Base-by-base conservation (phyloP, 2,329 filamentous ascomycete genomes). In the Sporothrix sp. region DNA sequence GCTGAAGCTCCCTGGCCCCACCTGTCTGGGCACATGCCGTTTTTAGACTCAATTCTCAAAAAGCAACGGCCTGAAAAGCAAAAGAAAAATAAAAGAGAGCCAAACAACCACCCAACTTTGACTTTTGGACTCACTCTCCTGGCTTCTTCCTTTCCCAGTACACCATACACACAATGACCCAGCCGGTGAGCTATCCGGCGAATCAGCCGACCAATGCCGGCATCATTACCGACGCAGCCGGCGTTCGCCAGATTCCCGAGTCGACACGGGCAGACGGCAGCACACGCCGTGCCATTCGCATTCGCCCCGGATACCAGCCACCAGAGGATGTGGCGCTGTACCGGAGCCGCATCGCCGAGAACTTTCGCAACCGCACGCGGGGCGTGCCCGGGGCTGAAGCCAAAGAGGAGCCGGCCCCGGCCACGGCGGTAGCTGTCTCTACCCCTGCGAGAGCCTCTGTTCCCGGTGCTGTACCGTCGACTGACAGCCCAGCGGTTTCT, bases 251-350 rank as follows among this genome's bases (percentile, higher is more conserved):
- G 60, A 97, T 98, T 52, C 93, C 93, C 23, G 79, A 90, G 38
- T 97, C 91, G 1, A 72, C 81, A 38, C 85, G 94, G 50, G 71
- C 93, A 21, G 93, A 98, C 64, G 93, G 93, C 52, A 88, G 85
- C 46, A 87, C 87, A n/a, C 82, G 93, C 51, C 94, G 87, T 63
- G 91, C 95, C 62, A 97, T 97, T 64, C 87, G 87, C 62, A 88
- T 98, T 54, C 82, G 88, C 27, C 91, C 93, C 0, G 94, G 93
- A 49, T 98, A 96, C 68, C 82, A 83, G 30, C 94, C 93, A 1
- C 88, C 90, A 1, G 93, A 98, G 69, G 93, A 98, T 67, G 84
- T 97, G 56, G 89, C 96, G 63, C 75, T 95, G 40, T 98, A 98
- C 77, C 94, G 89, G 71, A 96, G 95, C 67, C 83, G 87, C 52